Conservation (phyloP, 352 stramenopile species). For the Phytophthora pseudosyringae region DNA sequence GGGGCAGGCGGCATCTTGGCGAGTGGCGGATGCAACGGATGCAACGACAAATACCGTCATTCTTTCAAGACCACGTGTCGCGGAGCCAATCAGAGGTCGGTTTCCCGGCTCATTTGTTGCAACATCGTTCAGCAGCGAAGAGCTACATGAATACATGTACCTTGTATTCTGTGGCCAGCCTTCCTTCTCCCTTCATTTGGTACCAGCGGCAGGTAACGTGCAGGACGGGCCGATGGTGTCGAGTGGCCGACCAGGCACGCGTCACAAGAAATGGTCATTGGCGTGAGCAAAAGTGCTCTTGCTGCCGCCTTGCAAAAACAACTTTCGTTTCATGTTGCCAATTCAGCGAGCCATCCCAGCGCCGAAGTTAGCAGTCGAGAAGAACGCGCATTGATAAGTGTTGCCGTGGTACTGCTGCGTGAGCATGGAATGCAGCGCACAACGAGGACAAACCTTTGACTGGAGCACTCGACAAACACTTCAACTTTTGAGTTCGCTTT, state of each 20-base stretch:
- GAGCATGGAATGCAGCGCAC: no score
- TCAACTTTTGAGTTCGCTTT: not conserved
- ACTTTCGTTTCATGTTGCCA: no score
- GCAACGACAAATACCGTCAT: slow-evolving; percentile 31
- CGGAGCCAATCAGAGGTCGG: slow-evolving; percentile 26
- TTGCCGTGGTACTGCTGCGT: no score
- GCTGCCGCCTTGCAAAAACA: not conserved
- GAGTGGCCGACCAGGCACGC: not conserved
- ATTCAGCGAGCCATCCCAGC: no score
- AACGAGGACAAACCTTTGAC: no score
- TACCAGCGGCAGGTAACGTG: not conserved
- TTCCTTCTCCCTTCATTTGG: not conserved
- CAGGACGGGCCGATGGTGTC: not conserved
- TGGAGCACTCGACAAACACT: not conserved
- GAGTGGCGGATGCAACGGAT: slow-evolving; percentile 13
- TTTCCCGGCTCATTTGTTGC: slow-evolving; percentile 14
- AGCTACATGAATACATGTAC: no score
- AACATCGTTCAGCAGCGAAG: not conserved
- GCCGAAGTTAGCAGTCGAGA: no score
- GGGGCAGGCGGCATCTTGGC: slow-evolving; percentile 33
- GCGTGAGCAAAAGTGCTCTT: not conserved
- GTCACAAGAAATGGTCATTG: not conserved
- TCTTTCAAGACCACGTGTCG: slow-evolving; percentile 30
- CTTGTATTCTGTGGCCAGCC: not conserved
- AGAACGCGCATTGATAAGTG: no score